These are phyloP conservation scores for Emmonsiellopsis sp. DNA, from an alignment of 2,329 filamentous ascomycete species.

Conservation along the genomic window DNA sequence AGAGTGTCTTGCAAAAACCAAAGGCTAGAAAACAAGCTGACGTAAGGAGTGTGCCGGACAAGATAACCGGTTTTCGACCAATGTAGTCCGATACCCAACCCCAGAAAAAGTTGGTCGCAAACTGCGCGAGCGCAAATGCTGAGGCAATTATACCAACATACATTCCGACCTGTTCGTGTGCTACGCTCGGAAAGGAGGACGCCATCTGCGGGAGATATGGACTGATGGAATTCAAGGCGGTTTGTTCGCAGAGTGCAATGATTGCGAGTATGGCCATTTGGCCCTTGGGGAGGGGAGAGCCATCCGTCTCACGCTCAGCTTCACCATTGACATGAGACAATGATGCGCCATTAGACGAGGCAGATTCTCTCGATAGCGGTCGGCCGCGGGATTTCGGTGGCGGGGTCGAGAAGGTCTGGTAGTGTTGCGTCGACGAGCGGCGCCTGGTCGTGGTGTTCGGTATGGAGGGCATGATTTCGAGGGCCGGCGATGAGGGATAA, in stretches of 20 bases:
- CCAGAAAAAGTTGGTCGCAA: slow-evolving; percentile 87
- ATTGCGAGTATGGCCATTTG: slow-evolving; percentile 80
- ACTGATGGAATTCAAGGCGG: slow-evolving; percentile 89
- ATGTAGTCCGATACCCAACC: slow-evolving; percentile 72
- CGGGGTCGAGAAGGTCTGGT: slow-evolving; percentile 40
- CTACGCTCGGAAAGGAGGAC: slow-evolving; percentile 70
- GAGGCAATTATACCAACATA: slow-evolving; percentile 89
- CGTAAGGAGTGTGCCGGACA: slow-evolving; percentile 74
- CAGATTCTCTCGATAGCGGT: slow-evolving; percentile 33
- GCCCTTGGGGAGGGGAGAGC: slow-evolving; percentile 68
- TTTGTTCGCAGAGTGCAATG: slow-evolving; percentile 88
- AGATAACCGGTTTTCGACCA: slow-evolving; percentile 71
- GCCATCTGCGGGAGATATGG: slow-evolving; percentile 95
- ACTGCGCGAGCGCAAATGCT: slow-evolving; percentile 83
- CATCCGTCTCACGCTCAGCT: slow-evolving; percentile 6
- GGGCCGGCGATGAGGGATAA: background rate
- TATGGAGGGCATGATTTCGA: background rate
- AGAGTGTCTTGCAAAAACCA: slow-evolving; percentile 72
- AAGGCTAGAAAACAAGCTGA: slow-evolving; percentile 75
- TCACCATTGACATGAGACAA: slow-evolving; percentile 19
- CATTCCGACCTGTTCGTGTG: slow-evolving; percentile 60
- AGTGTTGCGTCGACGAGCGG: slow-evolving; percentile 35
- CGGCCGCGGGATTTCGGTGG: slow-evolving; percentile 37
- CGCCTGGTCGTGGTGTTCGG: slow-evolving; percentile 13
- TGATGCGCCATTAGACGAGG: slow-evolving; percentile 26